Evolutionary conservation across 148 eudicot species (phyloP).

Genomic region (Nyssa sinensis): DNA sequence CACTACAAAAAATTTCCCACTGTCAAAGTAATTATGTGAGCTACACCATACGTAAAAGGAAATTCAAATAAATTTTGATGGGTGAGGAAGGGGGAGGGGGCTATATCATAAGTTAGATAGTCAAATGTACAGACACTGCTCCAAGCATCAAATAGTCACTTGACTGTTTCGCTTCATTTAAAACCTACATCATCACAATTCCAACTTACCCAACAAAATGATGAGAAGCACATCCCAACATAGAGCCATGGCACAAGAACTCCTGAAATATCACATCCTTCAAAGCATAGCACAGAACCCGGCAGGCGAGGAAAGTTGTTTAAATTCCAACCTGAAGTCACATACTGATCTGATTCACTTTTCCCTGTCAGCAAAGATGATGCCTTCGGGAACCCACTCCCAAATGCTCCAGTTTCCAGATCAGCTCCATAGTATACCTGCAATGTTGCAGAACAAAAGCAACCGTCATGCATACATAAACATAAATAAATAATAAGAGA

Average conservation of each 20-base stretch:
- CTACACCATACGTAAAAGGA: neutral
- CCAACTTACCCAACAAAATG: slow-evolving; percentile 69
- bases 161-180: neutral
- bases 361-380: slow-evolving; percentile 8
- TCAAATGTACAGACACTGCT: neutral
- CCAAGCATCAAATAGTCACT: neutral
- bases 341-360: slow-evolving; percentile 32
- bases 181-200: neutral
- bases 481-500: neutral
- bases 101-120: neutral
- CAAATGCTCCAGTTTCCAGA: slow-evolving; percentile 57
- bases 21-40: neutral
- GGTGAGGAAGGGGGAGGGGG: neutral
- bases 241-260: slow-evolving; percentile 75
- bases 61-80: neutral
- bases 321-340: slow-evolving; percentile 61
- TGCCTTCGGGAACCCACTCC: slow-evolving; percentile 58
- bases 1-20: neutral
- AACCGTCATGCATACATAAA: neutral
- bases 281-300: slow-evolving; percentile 56
- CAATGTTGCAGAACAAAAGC: neutral
- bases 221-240: slow-evolving; percentile 74
- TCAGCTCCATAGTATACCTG: slow-evolving; percentile 74
- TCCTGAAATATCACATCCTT: slow-evolving; percentile 60
- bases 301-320: slow-evolving; percentile 60